These are phyloP conservation scores for Lactifluus echinatus DNA, from an alignment of 768 basidiomycete genomes.

Conservation along the genomic window DNA sequence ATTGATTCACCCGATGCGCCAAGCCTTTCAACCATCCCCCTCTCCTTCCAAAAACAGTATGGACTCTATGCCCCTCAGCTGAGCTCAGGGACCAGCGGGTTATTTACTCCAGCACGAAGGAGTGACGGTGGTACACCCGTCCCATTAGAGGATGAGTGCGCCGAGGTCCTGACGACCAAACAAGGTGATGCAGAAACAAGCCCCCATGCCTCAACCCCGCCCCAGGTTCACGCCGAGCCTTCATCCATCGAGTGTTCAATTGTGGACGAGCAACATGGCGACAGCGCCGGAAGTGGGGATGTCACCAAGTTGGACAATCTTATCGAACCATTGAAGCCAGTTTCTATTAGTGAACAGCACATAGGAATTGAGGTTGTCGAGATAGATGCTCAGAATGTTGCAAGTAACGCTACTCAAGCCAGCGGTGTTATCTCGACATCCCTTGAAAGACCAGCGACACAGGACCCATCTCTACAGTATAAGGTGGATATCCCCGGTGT, in stretches of 20 bases:
- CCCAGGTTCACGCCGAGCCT: not conserved
- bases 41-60: not conserved
- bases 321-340: not conserved
- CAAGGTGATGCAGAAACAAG: not conserved
- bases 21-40: conserved; percentile 2
- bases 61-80: not conserved
- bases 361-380: not conserved
- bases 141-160: conserved; percentile 8
- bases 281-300: not conserved
- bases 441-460: not conserved
- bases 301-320: not conserved
- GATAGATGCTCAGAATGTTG: not conserved
- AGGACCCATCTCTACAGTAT: not conserved
- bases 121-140: conserved; percentile 14
- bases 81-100: conserved; percentile 9
- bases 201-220: not conserved
- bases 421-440: not conserved
- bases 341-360: not conserved
- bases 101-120: conserved; percentile 19
- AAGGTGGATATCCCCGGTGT: not conserved
- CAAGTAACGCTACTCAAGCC: not conserved
- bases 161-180: not conserved
- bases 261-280: not conserved
- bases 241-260: not conserved
- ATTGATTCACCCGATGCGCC: not conserved